Percentiles rank a stretch among this genome's conserved stretches.
These are phyloP conservation scores for Leccinellum rugosiceps DNA, from an alignment of 768 basidiomycete species.

Conservation along the genomic window DNA sequence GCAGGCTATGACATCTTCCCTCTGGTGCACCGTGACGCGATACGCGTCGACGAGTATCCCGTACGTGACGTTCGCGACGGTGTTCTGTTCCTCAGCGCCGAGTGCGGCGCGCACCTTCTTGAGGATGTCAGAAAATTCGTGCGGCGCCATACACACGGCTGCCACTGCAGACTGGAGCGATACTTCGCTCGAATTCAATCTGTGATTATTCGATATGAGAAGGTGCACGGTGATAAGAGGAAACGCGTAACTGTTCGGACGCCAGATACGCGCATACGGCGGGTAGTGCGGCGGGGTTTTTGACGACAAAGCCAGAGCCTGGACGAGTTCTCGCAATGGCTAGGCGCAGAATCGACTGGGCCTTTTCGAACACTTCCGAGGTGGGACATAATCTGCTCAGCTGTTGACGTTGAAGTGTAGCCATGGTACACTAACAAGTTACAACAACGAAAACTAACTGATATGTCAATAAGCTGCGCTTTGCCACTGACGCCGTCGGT, in stretches of 20 bases:
- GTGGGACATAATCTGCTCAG: background rate
- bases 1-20: conserved; percentile 26
- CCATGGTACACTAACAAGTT: background rate
- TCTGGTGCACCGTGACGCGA: conserved; percentile 8
- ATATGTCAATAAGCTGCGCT: no score
- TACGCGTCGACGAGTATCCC: conserved; percentile 31
- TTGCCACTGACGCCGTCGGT: no score
- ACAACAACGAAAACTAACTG: background rate
- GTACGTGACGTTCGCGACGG: conserved; percentile 23
- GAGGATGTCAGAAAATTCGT: conserved; percentile 23
- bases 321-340: conserved; percentile 23
- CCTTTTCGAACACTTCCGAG: conserved; percentile 22
- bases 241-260: conserved; percentile 28
- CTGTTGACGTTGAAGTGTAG: background rate
- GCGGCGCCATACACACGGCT: conserved; percentile 21
- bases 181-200: conserved; percentile 29
- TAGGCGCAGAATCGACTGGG: conserved; percentile 21
- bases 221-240: background rate
- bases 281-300: conserved; percentile 22
- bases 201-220: background rate
- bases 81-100: background rate
- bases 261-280: conserved; percentile 32
- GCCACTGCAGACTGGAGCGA: conserved; percentile 25
- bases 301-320: conserved; percentile 28
- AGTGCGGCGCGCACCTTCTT: conserved; percentile 22